Evolutionary conservation across 2,329 filamentous ascomycete species (phyloP), one percentile per base, ranked within the genome.

Genomic region (Colletotrichum ledebouriae): DNA sequence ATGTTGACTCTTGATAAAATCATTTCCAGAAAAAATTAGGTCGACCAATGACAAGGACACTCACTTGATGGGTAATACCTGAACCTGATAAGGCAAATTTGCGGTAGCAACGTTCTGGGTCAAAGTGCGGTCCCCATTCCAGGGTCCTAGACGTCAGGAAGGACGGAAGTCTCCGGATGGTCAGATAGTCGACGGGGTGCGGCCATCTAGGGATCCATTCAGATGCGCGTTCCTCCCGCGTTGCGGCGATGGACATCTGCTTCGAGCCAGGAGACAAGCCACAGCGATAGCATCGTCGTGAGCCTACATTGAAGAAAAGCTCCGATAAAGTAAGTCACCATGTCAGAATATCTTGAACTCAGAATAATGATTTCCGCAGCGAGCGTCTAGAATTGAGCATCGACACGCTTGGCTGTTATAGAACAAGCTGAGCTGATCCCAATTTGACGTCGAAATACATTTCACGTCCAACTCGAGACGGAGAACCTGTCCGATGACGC

Each of bases 221-320:
- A 39, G 37, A 46, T 39, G 55, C 44, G 33, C 49, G 7, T 25
- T 12, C 17, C 20, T 44, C 20, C 4, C 20, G 17, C 39, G 1
- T 12, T 6, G 12, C 22, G 41, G 37, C 22, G 1, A 22, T 57
- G 12, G 39, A 39, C 33, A 17, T 22, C 37, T 57, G 39, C 17
- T 20, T 39, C 53, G 1, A 29, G 10, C 25, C 47, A 25, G 6
- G 22, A 42, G 39, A n/a, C 22, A 20, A 29, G 15, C 20, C 20
- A 9, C 7, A 41, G 53, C 39, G 9, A 22, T 39, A 57, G 55
- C 55, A 44, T 41, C 39, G 55, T 57, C 37, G 55, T 57, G 11
- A 57, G 55, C 55, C 17, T 37, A 12, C 15, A 33, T 13, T 25
- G 10, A 13, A 13, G 3, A 12, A 57, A 22, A 4, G 17, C 10